Conservation (phyloP, 2,329 filamentous ascomycete species). For the Capronia americana region DNA sequence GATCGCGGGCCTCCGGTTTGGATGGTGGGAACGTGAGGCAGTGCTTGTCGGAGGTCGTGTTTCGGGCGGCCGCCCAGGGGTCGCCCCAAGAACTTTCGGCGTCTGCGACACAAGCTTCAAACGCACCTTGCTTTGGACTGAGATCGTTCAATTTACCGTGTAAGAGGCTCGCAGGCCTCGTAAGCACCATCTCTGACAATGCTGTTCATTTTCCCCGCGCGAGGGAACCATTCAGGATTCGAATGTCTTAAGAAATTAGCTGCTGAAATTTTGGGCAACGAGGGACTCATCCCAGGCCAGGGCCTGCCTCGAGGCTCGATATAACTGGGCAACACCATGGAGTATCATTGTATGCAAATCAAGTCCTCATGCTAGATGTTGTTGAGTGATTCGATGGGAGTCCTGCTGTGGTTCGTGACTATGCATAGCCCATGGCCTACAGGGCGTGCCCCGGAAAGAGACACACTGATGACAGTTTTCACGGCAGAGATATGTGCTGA, state of each 20-base stretch:
- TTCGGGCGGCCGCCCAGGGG: conserved; percentile 28
- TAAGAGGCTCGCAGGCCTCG: neutral
- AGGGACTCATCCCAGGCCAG: neutral
- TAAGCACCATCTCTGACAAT: neutral
- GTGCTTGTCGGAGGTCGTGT: conserved; percentile 30
- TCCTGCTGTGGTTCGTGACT: neutral
- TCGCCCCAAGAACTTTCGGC: conserved; percentile 20
- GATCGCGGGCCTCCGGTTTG: conserved; percentile 25
- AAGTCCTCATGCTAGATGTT: neutral
- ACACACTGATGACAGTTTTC: conserved; percentile 4
- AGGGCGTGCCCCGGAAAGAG: conserved; percentile 11
- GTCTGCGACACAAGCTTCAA: conserved; percentile 17
- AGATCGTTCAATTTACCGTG: conserved; percentile 3
- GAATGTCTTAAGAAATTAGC: neutral
- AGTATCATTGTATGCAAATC: neutral
- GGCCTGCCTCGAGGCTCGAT: neutral
- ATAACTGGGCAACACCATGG: neutral
- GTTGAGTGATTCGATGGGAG: neutral
- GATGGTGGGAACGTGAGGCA: conserved; percentile 32
- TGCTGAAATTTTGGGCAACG: neutral
- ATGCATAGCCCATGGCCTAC: neutral
- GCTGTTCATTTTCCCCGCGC: neutral
- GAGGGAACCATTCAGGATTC: neutral
- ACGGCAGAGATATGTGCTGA: conserved; percentile 10
- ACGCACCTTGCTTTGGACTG: conserved; percentile 3